These are phyloP conservation scores for Albatrellus ellisii DNA, from an alignment of 768 basidiomycete species.

Conservation along the genomic window DNA sequence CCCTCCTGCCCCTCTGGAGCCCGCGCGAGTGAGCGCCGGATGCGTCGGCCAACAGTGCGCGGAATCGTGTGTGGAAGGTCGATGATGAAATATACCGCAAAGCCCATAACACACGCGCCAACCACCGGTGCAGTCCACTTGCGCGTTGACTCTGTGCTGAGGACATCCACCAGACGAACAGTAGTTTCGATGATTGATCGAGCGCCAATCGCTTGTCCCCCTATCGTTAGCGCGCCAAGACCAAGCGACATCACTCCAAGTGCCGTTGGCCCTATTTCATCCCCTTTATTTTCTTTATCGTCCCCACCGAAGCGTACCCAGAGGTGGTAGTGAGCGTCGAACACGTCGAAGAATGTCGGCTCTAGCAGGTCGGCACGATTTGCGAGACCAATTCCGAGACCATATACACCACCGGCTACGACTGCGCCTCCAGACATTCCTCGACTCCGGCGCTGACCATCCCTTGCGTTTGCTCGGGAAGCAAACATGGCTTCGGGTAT, in stretches of 20 bases:
- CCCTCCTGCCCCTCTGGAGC: constrained; percentile 31
- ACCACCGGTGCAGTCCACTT: constrained; percentile 83
- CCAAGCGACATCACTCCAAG: constrained; percentile 65
- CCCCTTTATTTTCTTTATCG: constrained; percentile 26
- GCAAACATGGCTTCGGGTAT: constrained; percentile 97
- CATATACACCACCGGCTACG: constrained; percentile 66
- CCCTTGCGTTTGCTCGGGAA: constrained; percentile 21
- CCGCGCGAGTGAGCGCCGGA: constrained; percentile 48
- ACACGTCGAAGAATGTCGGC: constrained; percentile 70
- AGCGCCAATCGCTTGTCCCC: constrained; percentile 68
- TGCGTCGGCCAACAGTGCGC: constrained; percentile 75
- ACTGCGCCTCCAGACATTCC: constrained; percentile 32
- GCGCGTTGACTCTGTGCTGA: constrained; percentile 68
- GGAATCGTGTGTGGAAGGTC: constrained; percentile 87
- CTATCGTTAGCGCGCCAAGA: constrained; percentile 81
- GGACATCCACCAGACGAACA: constrained; percentile 60
- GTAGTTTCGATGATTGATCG: constrained; percentile 69
- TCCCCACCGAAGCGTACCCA: constrained; percentile 53
- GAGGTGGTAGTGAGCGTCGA: constrained; percentile 77
- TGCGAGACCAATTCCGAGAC: constrained; percentile 74
- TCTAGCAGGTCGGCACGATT: constrained; percentile 68
- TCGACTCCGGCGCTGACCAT: constrained; percentile 25
- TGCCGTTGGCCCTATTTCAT: constrained; percentile 41
- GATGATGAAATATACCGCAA: constrained; percentile 68
- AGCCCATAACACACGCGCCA: constrained; percentile 61